A percentile compares a stretch with the other conserved stretches of the same genome.
Evolutionary conservation across 2,329 filamentous ascomycete species (phyloP).

Genomic region (Anisogramma anomala): DNA sequence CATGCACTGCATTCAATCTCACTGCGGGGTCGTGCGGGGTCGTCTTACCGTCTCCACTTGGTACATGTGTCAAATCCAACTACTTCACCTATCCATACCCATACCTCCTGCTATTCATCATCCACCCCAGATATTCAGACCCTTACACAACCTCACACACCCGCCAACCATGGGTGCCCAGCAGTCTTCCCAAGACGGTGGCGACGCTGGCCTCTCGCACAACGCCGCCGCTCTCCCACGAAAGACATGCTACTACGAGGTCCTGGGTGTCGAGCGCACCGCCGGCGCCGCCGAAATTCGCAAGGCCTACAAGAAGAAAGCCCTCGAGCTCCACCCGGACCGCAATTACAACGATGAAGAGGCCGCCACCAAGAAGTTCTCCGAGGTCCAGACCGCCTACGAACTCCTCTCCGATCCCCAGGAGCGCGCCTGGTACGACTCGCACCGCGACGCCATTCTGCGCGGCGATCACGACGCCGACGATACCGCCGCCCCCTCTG

Average conservation of each 20-base stretch:
- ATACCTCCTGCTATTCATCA: too few relatives aligned
- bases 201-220: constrained; percentile 19
- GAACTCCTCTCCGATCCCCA: constrained; percentile 93
- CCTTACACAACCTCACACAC: too few relatives aligned
- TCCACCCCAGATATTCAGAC: too few relatives aligned
- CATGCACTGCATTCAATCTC: too few relatives aligned
- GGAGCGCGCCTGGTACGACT: constrained; percentile 95
- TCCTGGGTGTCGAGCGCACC: constrained; percentile 60
- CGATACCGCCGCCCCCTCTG: constrained; percentile 20
- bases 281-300: constrained; percentile 88
- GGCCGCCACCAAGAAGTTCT: constrained; percentile 72
- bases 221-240: constrained; percentile 19
- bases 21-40: too few relatives aligned
- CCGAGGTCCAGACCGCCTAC: constrained; percentile 85
- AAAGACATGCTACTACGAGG: constrained; percentile 77
- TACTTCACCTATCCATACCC: too few relatives aligned
- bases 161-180: constrained; percentile 39
- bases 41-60: too few relatives aligned
- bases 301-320: constrained; percentile 81
- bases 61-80: too few relatives aligned
- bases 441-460: constrained; percentile 77
- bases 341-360: constrained; percentile 82
- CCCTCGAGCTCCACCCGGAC: constrained; percentile 88
- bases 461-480: constrained; percentile 45
- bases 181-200: constrained; percentile 33